Base-by-base conservation (phyloP, 2,329 filamentous ascomycete genomes). In the Microthyrium microscopicum region DNA sequence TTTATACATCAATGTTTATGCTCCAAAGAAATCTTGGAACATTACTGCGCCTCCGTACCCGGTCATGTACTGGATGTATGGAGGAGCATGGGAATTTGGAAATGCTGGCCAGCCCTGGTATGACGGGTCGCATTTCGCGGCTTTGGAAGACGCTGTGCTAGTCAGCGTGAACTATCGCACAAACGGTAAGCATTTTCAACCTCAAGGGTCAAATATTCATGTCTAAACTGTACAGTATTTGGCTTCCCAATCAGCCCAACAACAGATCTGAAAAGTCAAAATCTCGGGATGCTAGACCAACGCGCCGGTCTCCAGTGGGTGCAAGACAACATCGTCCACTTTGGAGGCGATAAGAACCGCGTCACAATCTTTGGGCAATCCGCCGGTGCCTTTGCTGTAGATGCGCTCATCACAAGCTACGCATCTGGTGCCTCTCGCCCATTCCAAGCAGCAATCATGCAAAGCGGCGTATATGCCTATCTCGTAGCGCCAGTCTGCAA, bases 1-100 rank as follows among this genome's bases (percentile, higher is more conserved):
- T 39, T 55, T 77, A 4, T 70, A 67, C 28, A 51, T 76, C 39
- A 76, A 74, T 42, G 58, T 77, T 5, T 54, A 77, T 17, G 60
- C 70, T 3, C 68, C 69, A 11, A 13, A 9, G 22, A 9, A 13
- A 9, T 9, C 22, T 13, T n/a, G n/a, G n/a, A n/a, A n/a, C n/a
- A n/a, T n/a, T n/a, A n/a, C n/a, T n/a, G n/a, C n/a, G n/a, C n/a
- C n/a, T n/a, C n/a, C n/a, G n/a, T 52, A 51, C 22, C n/a, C n/a
- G n/a, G 22, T 25, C 9, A 9, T 57, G 8, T 57, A 71, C 1
- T 78, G 72, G 71, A 68, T 77, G 18, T 68, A 73, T 40, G 61
- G 60, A 20, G 52, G 53, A 3, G 39, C 13, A 7, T 35, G 9
- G 22, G 9, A 25, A 13, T 25, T 25, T 25, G 22, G 22, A 9